Evolutionary conservation across 1,139 yeast genomes (phyloP).

Genomic region (Kurtzmaniella quercitrusa): DNA sequence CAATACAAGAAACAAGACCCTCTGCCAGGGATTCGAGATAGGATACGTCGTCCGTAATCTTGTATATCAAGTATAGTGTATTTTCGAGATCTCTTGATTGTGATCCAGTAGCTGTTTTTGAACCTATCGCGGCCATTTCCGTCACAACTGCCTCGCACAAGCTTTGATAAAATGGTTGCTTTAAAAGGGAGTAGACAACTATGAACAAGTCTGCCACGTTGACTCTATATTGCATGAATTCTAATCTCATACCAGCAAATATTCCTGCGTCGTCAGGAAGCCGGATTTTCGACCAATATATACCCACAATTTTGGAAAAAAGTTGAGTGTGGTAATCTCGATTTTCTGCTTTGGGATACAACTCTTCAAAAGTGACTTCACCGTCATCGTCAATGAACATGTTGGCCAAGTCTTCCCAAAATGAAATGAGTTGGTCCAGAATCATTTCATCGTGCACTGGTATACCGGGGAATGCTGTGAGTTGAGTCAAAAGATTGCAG

Average conservation of each 20-base stretch:
- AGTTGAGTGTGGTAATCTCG: conserved; percentile 13
- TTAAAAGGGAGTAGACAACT: conserved; percentile 61
- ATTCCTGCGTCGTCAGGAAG: conserved; percentile 20
- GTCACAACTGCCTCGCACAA: conserved; percentile 41
- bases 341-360: conserved; percentile 19
- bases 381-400: conserved; percentile 55
- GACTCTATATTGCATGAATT: conserved; percentile 62
- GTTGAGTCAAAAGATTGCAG: conserved; percentile 46
- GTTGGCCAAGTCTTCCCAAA: conserved; percentile 79
- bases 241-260: conserved; percentile 26
- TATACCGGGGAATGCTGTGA: conserved; percentile 57
- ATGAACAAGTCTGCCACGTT: conserved; percentile 78
- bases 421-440: conserved; percentile 65
- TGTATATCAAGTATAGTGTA: conserved; percentile 59
- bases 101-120: conserved; percentile 7
- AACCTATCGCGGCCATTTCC: conserved; percentile 17
- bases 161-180: conserved; percentile 49
- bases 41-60: conserved; percentile 47
- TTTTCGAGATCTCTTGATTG: conserved; percentile 53
- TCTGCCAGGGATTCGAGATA: conserved; percentile 36
- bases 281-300: conserved; percentile 63
- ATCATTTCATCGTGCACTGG: conserved; percentile 67
- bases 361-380: conserved; percentile 27
- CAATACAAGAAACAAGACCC: conserved; percentile 23
- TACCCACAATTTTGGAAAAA: conserved; percentile 43